Evolutionary conservation across 2,329 filamentous ascomycete genomes (phyloP), one percentile per base, ranked within the genome.

Genomic region (Ceratocystis huliohia): DNA sequence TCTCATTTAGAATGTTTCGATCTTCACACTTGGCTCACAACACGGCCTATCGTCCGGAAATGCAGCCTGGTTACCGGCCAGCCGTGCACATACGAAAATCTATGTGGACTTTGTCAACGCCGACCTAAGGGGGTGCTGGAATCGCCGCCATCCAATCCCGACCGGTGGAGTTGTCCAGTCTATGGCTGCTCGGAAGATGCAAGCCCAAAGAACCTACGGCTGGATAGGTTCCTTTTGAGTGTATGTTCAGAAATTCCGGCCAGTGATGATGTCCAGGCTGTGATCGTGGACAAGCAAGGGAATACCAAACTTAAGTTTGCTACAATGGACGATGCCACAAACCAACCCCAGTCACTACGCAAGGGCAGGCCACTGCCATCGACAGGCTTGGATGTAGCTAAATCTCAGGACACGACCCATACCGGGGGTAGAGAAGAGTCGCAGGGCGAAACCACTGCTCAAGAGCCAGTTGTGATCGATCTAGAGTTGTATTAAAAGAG

Each of bases 1-100:
- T 78, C 78, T 28, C 93, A 99, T 73, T 78, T 87, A 45, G 90
- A 96, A 73, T 96, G 91, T 73, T 96, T 97, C 73, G 93, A 97
- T 73, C 83, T 96, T 6, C 82, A 88, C 22, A 92, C 84, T 0
- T 97, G 90, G 78, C 81, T 99, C 7, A 75, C 79, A 15, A 89
- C 87, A 4, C 84, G 89, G 53, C 78, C 79, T 4, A 75, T 76
- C 15, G 81, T 80, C 68, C 73, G 63, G 28, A 71, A 70, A 37
- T 80, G 78, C 70, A 70, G 72, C 1, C 13, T 6, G 6, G 17
- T 13, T 6, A 56, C 20, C 4, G 44, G 30, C 2, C 17, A 22
- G 5, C 17, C 20, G 5, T 66, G 65, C 44, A 30, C 48, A 13
- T 22, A n/a, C 6, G 17, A 13, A 10, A 33, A 22, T 2, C 30